Evolutionary conservation across 2,329 filamentous ascomycete genomes (phyloP).

Genomic region (Paecilomyces sp.): DNA sequence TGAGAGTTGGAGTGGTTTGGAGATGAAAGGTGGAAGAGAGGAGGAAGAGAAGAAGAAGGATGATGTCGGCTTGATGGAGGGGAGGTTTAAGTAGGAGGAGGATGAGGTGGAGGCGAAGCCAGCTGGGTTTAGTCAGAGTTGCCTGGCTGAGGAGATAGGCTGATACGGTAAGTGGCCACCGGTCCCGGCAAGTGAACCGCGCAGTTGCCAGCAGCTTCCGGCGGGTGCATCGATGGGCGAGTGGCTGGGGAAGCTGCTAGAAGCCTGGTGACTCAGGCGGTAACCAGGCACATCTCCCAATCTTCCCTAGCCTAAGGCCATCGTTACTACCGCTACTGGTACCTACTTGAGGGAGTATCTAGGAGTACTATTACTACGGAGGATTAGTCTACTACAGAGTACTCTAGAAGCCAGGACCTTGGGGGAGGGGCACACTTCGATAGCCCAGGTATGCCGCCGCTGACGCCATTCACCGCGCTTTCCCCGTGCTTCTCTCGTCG

Average conservation of each 20-base stretch:
- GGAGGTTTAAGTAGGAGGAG: slow-evolving; percentile 24
- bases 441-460: slow-evolving; percentile 12
- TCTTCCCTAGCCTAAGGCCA: background rate
- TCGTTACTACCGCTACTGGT: background rate
- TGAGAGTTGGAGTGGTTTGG: slow-evolving; percentile 2
- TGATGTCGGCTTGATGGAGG: slow-evolving; percentile 17
- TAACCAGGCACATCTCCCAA: background rate
- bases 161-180: slow-evolving; percentile 14
- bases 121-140: slow-evolving; percentile 16
- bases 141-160: background rate
- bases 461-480: slow-evolving; percentile 16
- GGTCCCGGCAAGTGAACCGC: slow-evolving; percentile 16
- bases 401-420: background rate
- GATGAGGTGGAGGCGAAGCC: slow-evolving; percentile 16
- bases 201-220: background rate
- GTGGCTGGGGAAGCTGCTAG: slow-evolving; percentile 12
- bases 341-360: background rate
- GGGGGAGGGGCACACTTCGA: slow-evolving; percentile 6
- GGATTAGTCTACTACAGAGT: background rate
- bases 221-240: background rate
- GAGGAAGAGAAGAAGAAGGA: slow-evolving; percentile 7
- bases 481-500: background rate
- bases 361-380: too few relatives aligned
- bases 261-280: slow-evolving; percentile 3
- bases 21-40: slow-evolving; percentile 7